Percentiles rank a stretch among this genome's conserved stretches.
Conservation (phyloP, 176 grass and related monocot genomes). For the Musa itinerans region DNA sequence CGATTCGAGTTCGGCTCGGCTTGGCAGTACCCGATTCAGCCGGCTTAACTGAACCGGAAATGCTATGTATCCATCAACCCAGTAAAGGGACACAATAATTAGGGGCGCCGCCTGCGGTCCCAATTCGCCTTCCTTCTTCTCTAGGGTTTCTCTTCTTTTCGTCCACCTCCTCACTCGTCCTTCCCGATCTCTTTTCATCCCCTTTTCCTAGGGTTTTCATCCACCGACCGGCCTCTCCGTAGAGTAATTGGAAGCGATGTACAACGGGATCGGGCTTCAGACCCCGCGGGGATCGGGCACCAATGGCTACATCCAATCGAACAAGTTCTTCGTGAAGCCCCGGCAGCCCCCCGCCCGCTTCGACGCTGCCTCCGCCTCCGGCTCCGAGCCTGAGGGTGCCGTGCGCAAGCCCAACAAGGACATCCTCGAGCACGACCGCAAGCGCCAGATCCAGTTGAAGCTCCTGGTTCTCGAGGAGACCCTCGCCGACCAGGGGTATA, state of each 20-base stretch:
- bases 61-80: no score
- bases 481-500: slow-evolving; percentile 83
- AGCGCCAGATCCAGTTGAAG: slow-evolving; percentile 72
- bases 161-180: neutral
- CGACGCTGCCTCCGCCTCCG: slow-evolving; percentile 12
- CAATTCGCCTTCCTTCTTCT: no score
- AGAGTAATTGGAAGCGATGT: slow-evolving; percentile 29
- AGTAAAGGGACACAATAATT: no score
- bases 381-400: slow-evolving; percentile 6
- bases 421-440: slow-evolving; percentile 86
- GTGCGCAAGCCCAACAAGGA: slow-evolving; percentile 80
- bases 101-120: no score
- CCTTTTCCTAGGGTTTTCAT: neutral
- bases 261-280: slow-evolving; percentile 96
- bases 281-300: slow-evolving; percentile 82
- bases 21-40: no score
- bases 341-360: slow-evolving; percentile 17
- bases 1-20: no score
- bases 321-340: slow-evolving; percentile 76
- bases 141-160: no score
- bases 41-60: no score
- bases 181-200: neutral
- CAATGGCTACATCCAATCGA: slow-evolving; percentile 81
- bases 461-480: slow-evolving; percentile 68
- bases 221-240: neutral